Evolutionary conservation across 1,284 basidiomycete species (phyloP).

Genomic region (Tilletia caries): DNA sequence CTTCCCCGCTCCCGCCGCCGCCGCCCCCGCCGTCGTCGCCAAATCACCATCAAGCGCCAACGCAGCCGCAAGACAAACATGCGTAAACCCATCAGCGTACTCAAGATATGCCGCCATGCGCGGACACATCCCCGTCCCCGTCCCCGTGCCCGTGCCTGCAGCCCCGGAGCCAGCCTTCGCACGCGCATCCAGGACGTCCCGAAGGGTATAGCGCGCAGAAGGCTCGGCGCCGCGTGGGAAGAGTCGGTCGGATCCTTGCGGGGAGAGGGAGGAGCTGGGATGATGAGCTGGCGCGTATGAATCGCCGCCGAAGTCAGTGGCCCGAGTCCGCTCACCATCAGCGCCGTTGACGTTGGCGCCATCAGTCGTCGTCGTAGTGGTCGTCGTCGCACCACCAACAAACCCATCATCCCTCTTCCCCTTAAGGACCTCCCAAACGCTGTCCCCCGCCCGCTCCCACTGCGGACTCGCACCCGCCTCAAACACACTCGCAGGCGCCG

Average conservation of each 20-base stretch:
- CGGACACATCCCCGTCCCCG: constrained; percentile 16
- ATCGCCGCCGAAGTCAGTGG: no score
- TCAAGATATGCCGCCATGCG: constrained; percentile 32
- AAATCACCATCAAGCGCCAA: constrained; percentile 37
- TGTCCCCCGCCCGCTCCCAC: constrained; percentile 13
- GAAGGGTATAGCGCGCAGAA: constrained; percentile 21
- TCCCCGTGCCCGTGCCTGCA: neutral
- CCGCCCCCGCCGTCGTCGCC: neutral
- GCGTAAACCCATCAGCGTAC: constrained; percentile 40
- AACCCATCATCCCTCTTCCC: neutral
- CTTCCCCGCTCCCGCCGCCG: constrained; percentile 58
- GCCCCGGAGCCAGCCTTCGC: constrained; percentile 11
- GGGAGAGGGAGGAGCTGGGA: no score
- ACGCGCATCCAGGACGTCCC: constrained; percentile 30
- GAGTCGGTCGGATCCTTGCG: neutral
- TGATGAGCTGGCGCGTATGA: no score
- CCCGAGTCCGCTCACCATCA: no score
- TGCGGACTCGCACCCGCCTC: constrained; percentile 26
- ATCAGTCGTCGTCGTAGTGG: no score
- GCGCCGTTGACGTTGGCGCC: constrained; percentile 15
- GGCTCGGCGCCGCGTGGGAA: neutral
- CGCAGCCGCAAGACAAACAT: constrained; percentile 37
- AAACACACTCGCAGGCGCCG: constrained; percentile 37
- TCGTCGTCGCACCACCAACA: no score
- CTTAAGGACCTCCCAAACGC: neutral